phyloP scores from a whole-genome alignment of 148 eudicot species.

The Arctostaphylos glauca region DNA sequence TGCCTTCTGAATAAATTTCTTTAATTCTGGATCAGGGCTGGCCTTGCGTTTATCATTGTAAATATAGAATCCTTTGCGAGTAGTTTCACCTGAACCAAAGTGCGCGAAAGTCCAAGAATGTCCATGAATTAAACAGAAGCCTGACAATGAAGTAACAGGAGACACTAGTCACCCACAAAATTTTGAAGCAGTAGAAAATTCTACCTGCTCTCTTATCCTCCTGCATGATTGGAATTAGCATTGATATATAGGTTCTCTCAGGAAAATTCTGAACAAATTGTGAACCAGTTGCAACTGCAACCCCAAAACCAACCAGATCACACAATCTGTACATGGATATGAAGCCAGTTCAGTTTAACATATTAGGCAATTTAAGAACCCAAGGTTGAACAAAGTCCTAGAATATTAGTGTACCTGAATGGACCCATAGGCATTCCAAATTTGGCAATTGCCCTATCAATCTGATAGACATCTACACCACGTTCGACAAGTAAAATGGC shows the following conservation, averaged over 20 bases:
- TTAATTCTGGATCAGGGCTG: conserved; percentile 75
- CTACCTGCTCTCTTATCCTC: conserved; percentile 94
- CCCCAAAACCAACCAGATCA: conserved; percentile 93
- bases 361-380: background rate
- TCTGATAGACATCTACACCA: conserved; percentile 72
- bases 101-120: background rate
- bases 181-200: conserved; percentile 3
- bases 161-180: background rate
- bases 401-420: conserved; percentile 49
- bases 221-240: conserved; percentile 83
- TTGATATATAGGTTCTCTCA: conserved; percentile 78
- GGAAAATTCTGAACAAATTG: conserved; percentile 74
- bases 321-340: conserved; percentile 50
- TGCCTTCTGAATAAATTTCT: conserved; percentile 71
- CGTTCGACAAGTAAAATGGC: conserved; percentile 80
- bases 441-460: conserved; percentile 72
- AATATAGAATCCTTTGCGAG: conserved; percentile 77
- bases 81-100: conserved; percentile 66
- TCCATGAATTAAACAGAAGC: background rate
- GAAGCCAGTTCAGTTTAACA: conserved; percentile 3
- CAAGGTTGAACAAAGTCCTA: background rate
- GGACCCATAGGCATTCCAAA: conserved; percentile 99
- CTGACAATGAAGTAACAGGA: background rate
- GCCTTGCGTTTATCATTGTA: conserved; percentile 84
- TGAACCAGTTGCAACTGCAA: conserved; percentile 70